Evolutionary conservation across 2,329 filamentous ascomycete species (phyloP).

Genomic region (Paramyrothecium roridum): DNA sequence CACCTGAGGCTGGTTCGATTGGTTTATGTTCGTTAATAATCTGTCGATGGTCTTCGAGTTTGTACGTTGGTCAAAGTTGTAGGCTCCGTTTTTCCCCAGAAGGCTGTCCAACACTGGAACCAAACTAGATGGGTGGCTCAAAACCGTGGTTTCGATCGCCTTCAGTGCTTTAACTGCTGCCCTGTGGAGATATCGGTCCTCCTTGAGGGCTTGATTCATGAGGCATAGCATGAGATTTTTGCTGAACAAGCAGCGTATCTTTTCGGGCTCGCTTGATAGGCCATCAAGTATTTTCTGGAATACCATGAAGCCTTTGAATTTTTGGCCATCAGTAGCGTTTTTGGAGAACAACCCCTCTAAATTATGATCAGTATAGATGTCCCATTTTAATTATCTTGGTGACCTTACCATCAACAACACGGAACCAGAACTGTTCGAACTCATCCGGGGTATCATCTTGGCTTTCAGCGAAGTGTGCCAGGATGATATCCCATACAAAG

Average conservation of each 20-base stretch:
- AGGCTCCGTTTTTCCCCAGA: slow-evolving; percentile 65
- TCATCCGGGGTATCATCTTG: slow-evolving; percentile 34
- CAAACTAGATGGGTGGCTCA: slow-evolving; percentile 57
- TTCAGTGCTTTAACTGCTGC: slow-evolving; percentile 76
- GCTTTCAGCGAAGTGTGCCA: slow-evolving; percentile 49
- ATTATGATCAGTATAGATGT: slow-evolving; percentile 15
- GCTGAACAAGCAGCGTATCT: slow-evolving; percentile 66
- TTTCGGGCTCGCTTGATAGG: slow-evolving; percentile 40
- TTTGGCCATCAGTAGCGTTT: slow-evolving; percentile 80
- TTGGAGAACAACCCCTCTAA: slow-evolving; percentile 82
- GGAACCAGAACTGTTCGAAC: slow-evolving; percentile 80
- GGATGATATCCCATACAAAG: slow-evolving; percentile 82
- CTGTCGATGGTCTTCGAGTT: slow-evolving; percentile 82
- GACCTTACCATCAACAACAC: slow-evolving; percentile 75
- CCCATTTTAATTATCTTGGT: neutral
- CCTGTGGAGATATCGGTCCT: slow-evolving; percentile 76
- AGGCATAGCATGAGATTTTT: slow-evolving; percentile 79
- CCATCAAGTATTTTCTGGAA: slow-evolving; percentile 71
- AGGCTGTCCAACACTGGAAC: slow-evolving; percentile 62
- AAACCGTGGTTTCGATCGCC: slow-evolving; percentile 62
- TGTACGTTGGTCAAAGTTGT: slow-evolving; percentile 83
- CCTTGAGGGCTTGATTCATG: slow-evolving; percentile 76
- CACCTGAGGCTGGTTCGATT: slow-evolving; percentile 51
- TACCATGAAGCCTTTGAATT: slow-evolving; percentile 87
- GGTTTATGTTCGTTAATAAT: slow-evolving; percentile 59